phyloP scores from a whole-genome alignment of 2,329 filamentous ascomycete species.

The Fusarium tricinctum region DNA sequence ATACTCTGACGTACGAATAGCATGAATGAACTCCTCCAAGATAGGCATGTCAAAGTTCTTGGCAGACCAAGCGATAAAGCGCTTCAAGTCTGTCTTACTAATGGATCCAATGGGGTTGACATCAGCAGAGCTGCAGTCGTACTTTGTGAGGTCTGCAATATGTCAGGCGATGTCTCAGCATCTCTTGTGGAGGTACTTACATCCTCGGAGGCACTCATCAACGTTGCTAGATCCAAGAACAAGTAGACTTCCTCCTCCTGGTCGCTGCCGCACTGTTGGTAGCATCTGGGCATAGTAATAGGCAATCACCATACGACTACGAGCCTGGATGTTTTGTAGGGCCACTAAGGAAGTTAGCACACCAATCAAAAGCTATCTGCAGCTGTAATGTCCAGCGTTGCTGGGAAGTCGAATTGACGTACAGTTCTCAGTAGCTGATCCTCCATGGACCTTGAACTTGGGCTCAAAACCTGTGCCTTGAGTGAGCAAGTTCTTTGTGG shows the following conservation, averaged over 20 bases:
- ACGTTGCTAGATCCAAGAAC: conserved; percentile 51
- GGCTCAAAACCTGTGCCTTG: conserved; percentile 68
- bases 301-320: conserved; percentile 34
- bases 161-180: background rate
- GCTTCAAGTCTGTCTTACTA: conserved; percentile 73
- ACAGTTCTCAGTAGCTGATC: conserved; percentile 62
- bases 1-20: conserved; percentile 59
- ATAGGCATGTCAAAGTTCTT: conserved; percentile 71
- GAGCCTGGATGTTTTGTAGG: conserved; percentile 33
- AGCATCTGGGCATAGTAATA: conserved; percentile 57
- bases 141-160: conserved; percentile 37
- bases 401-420: background rate
- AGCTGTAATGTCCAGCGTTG: background rate
- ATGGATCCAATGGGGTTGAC: conserved; percentile 48
- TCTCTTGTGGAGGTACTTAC: background rate
- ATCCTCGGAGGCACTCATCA: conserved; percentile 43
- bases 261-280: conserved; percentile 39
- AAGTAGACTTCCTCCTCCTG: conserved; percentile 47
- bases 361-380: background rate
- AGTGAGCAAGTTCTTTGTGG: conserved; percentile 67
- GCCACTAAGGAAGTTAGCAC: conserved; percentile 53
- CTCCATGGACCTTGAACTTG: conserved; percentile 69
- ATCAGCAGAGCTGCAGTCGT: conserved; percentile 60
- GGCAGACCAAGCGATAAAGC: conserved; percentile 72
- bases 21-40: conserved; percentile 72